phyloP scores from a whole-genome alignment of 2,329 filamentous ascomycete genomes.

The Botryotinia calthae region DNA sequence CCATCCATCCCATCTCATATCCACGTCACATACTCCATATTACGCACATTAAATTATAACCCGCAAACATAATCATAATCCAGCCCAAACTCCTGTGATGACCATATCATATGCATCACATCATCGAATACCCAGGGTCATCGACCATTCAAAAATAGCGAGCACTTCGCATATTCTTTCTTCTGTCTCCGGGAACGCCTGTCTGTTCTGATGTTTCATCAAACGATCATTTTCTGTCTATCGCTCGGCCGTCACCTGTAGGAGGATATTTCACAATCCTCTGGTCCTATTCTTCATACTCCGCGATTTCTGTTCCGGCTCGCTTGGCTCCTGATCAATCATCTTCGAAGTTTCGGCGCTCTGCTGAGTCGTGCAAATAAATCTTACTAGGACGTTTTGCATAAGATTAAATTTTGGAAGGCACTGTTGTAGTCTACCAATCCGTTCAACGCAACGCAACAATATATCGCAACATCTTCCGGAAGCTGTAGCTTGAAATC shows the following conservation, averaged over 20 bases:
- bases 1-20: neutral
- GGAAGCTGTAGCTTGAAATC: neutral
- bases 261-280: neutral
- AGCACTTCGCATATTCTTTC: conserved; percentile 38
- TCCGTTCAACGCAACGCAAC: neutral
- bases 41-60: neutral
- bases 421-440: conserved; percentile 17
- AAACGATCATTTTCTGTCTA: neutral
- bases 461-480: no score
- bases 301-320: neutral
- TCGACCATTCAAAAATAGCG: conserved; percentile 27
- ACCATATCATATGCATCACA: neutral
- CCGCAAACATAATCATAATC: neutral
- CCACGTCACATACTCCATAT: neutral
- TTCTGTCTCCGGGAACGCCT: conserved; percentile 11
- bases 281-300: neutral
- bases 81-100: neutral
- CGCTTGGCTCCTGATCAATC: neutral
- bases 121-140: neutral
- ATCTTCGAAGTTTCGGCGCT: neutral
- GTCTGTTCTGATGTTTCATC: conserved; percentile 21
- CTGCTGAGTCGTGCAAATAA: neutral
- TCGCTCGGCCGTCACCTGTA: neutral
- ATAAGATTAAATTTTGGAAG: neutral
- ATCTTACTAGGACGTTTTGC: no score